Percentiles rank a stretch among this genome's conserved stretches.
These are phyloP conservation scores for Conringia planisiliqua DNA, from an alignment of 345 rosid species.

Conservation along the genomic window DNA sequence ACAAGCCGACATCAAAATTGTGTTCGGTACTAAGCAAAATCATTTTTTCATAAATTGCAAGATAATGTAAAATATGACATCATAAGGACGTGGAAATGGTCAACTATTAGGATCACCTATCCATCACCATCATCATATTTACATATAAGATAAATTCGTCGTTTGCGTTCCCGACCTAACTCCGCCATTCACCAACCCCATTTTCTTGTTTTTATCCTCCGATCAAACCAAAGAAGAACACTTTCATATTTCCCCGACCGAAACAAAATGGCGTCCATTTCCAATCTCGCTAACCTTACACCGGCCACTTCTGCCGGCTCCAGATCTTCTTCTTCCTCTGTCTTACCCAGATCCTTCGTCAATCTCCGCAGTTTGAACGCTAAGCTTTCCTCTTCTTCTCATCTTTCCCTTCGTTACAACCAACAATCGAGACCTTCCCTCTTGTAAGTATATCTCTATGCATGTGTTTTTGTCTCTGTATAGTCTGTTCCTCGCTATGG, in stretches of 20 bases:
- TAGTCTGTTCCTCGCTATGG: background rate
- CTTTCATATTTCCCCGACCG: conserved; percentile 5
- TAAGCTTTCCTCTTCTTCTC: conserved; percentile 51
- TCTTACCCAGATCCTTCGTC: conserved; percentile 38
- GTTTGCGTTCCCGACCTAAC: conserved; percentile 26
- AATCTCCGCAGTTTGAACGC: conserved; percentile 40
- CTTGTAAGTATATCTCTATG: conserved; percentile 43
- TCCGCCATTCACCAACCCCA: conserved; percentile 28
- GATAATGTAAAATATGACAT: background rate
- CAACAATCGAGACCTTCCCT: conserved; percentile 41
- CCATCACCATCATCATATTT: background rate
- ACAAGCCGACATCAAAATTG: background rate
- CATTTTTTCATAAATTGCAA: background rate
- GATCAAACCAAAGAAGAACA: conserved; percentile 18
- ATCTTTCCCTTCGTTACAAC: conserved; percentile 36
- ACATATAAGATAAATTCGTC: background rate
- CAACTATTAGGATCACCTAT: conserved; percentile 9
- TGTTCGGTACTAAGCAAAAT: background rate
- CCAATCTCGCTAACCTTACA: conserved; percentile 56
- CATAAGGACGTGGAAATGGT: background rate
- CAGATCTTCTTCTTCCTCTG: conserved; percentile 41
- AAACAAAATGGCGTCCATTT: conserved; percentile 63
- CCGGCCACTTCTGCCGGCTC: conserved; percentile 33
- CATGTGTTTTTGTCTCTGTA: conserved; percentile 1
- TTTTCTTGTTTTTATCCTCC: conserved; percentile 20